Percentiles rank a stretch among this genome's conserved stretches.
phyloP scores from a whole-genome alignment of 2,329 filamentous ascomycete species.

The Cadophora gregata region DNA sequence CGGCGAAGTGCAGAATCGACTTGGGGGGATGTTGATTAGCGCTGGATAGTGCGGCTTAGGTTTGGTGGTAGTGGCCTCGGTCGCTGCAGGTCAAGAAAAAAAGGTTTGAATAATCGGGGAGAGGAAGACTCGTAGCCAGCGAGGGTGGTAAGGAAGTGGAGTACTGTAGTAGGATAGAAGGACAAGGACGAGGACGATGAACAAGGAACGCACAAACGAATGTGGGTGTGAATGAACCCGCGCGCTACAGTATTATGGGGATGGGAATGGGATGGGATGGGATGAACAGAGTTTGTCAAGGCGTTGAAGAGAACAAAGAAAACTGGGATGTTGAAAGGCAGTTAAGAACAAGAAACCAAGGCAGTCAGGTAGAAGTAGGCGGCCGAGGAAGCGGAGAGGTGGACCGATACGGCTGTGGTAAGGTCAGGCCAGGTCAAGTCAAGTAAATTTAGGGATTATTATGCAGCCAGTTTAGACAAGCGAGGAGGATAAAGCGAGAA shows the following conservation, averaged over 20 bases:
- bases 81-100: constrained; percentile 3
- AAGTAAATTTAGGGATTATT: too few relatives aligned
- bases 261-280: neutral
- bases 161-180: too few relatives aligned
- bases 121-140: constrained; percentile 5
- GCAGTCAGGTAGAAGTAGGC: neutral
- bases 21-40: neutral
- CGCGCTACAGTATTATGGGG: neutral
- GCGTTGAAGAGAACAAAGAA: neutral
- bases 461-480: neutral
- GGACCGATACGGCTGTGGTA: constrained; percentile 1
- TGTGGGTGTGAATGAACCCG: neutral
- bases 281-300: neutral
- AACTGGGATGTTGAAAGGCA: constrained; percentile 2
- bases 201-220: neutral
- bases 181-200: neutral
- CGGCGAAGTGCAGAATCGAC: constrained; percentile 5
- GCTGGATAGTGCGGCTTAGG: constrained; percentile 1
- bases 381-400: neutral
- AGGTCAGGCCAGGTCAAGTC: too few relatives aligned
- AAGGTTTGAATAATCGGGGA: neutral
- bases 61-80: neutral
- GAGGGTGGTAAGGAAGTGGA: neutral
- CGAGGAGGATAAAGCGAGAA: neutral
- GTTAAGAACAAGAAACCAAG: constrained; percentile 5